phyloP scores from a whole-genome alignment of 164 flowering plant species.

The Cinnamomum chago region DNA sequence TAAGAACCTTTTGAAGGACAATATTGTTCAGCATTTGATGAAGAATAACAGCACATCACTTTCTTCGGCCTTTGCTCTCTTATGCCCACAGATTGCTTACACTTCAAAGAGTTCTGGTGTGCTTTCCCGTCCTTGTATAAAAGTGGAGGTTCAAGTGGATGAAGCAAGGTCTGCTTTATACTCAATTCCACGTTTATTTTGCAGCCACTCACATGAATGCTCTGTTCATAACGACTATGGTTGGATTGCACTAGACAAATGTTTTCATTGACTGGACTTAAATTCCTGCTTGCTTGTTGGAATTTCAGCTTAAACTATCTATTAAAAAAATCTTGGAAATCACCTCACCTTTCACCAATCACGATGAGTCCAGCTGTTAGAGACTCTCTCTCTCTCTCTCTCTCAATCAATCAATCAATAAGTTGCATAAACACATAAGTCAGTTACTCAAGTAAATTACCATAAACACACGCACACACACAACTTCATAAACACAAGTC shows the following conservation, averaged over 20 bases:
- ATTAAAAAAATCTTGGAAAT: too few species aligned
- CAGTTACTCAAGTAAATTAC: too few species aligned
- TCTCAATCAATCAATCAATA: too few species aligned
- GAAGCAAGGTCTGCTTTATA: slow-evolving; percentile 55
- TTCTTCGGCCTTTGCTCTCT: slow-evolving; percentile 62
- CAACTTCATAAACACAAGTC: too few species aligned
- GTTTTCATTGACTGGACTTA: background rate
- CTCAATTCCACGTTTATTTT: background rate
- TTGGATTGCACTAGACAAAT: background rate
- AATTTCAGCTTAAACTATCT: too few species aligned
- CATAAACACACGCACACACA: too few species aligned
- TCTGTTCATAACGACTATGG: background rate
- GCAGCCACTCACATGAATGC: background rate
- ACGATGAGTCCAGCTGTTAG: too few species aligned
- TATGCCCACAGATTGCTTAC: slow-evolving; percentile 64
- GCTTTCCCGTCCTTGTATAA: slow-evolving; percentile 24
- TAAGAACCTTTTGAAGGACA: slow-evolving; percentile 58
- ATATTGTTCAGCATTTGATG: slow-evolving; percentile 42
- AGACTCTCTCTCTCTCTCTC: too few species aligned
- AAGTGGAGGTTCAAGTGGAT: slow-evolving; percentile 86
- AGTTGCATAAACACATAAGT: too few species aligned
- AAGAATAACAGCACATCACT: slow-evolving; percentile 60
- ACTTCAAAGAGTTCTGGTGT: slow-evolving; percentile 17
- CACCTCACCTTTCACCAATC: too few species aligned
- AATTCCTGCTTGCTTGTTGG: background rate